phyloP scores from a whole-genome alignment of 495 filamentous ascomycete genomes.

The Penicillium soppii region DNA sequence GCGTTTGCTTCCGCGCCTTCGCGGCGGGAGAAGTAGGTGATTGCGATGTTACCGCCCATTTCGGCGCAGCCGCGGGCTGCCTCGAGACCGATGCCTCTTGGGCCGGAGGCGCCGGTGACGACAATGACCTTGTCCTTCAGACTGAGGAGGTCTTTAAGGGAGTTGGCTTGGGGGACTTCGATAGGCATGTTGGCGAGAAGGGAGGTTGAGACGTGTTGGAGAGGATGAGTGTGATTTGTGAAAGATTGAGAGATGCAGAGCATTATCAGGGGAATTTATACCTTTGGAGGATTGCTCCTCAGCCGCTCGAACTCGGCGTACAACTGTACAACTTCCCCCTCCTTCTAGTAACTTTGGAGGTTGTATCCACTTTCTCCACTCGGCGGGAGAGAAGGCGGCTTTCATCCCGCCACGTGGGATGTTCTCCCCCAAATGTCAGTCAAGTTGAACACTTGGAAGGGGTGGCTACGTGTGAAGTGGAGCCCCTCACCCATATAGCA shows the following conservation, averaged over 20 bases:
- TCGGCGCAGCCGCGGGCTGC: slow-evolving; percentile 62
- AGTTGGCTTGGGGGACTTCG: background rate
- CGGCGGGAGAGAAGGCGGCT: background rate
- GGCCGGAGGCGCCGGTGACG: slow-evolving; percentile 62
- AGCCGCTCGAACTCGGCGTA: background rate
- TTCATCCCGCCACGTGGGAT: background rate
- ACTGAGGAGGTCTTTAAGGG: slow-evolving; percentile 45
- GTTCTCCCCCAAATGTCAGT: background rate
- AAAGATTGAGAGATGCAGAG: background rate
- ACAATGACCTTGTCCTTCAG: slow-evolving; percentile 64
- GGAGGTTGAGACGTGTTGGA: background rate
- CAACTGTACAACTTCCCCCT: background rate
- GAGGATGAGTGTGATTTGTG: background rate
- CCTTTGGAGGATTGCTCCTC: background rate
- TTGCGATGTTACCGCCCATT: slow-evolving; percentile 59
- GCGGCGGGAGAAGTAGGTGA: slow-evolving; percentile 53
- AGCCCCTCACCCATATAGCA: too few species aligned
- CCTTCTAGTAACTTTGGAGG: background rate
- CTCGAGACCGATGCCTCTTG: slow-evolving; percentile 61
- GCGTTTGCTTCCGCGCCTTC: slow-evolving; percentile 46
- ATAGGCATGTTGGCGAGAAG: slow-evolving; percentile 1
- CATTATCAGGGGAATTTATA: background rate
- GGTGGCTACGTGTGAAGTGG: too few species aligned
- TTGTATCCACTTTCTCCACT: background rate
- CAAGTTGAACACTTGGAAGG: background rate